phyloP scores from a whole-genome alignment of 2,329 filamentous ascomycete species.

The Fusarium hostae region DNA sequence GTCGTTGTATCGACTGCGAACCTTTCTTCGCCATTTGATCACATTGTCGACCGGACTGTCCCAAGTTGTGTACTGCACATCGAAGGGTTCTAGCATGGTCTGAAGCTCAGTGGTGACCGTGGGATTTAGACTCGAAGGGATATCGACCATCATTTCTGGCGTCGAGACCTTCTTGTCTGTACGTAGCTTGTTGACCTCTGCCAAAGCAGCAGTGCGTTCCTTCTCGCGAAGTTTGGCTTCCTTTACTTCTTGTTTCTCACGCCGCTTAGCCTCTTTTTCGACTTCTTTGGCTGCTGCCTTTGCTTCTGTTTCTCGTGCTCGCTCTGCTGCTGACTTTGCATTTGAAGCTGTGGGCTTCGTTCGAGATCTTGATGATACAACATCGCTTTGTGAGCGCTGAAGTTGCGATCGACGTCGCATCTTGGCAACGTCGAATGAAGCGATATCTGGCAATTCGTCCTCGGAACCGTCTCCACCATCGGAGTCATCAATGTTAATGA shows the following conservation, averaged over 20 bases:
- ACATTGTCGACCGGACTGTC: constrained; percentile 61
- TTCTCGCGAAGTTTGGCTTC: constrained; percentile 72
- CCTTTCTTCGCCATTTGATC: constrained; percentile 76
- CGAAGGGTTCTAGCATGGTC: constrained; percentile 61
- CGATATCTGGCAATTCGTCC: constrained; percentile 62
- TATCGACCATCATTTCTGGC: constrained; percentile 80
- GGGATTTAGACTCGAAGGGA: constrained; percentile 67
- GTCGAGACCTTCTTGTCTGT: constrained; percentile 79
- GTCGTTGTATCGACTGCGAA: constrained; percentile 71
- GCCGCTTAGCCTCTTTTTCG: constrained; percentile 66
- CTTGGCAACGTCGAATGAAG: constrained; percentile 52
- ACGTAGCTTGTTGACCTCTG: constrained; percentile 77
- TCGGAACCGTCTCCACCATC: constrained; percentile 50
- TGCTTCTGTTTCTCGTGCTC: constrained; percentile 53
- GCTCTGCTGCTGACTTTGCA: constrained; percentile 51
- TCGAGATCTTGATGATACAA: constrained; percentile 34
- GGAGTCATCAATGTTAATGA: constrained; percentile 54
- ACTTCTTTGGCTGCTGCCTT: constrained; percentile 62
- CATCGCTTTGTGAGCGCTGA: constrained; percentile 49
- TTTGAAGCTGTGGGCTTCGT: constrained; percentile 40
- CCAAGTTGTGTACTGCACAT: constrained; percentile 59
- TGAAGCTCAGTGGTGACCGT: constrained; percentile 59
- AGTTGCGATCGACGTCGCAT: constrained; percentile 39
- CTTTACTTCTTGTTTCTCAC: constrained; percentile 68
- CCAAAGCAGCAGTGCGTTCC: constrained; percentile 71